Evolutionary conservation across 2,329 filamentous ascomycete genomes (phyloP), one percentile per base, ranked within the genome.

Genomic region (Aspergillus alliaceus): DNA sequence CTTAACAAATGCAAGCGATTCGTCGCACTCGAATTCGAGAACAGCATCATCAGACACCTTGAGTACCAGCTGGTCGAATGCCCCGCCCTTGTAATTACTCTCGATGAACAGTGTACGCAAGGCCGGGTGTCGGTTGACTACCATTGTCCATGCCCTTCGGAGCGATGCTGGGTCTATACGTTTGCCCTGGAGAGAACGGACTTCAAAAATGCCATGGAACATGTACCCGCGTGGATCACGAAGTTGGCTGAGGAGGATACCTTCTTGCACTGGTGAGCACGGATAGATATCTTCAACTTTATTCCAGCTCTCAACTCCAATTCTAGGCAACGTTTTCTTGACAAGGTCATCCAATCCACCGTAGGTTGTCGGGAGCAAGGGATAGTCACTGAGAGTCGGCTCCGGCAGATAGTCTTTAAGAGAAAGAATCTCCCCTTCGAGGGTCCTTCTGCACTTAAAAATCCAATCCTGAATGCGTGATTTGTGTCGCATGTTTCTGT

Each of bases 401-500:
- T 70, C 65, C 1, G 68, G 62, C 3, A 68, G n/a, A 58, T 65
- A 7, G 61, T 69, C 48, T 66, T 59, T 62, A 69, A 67, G 24
- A 9, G 52, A 31, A 40, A 60, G 31, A 63, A 72, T 29, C 34
- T 69, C 56, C 60, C 60, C 52, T 68, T 74, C 69, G 61, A 80
- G 63, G 0, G 69, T 70, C 1, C 67, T 61, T 51, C 72, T 70
- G 59, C 74, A 82, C 40, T 71, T 65, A 1, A 69, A 60, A 3
- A 80, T 71, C 80, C 79, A 82, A 20, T 71, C 57, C 11, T 68
- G 65, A 34, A 83, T 78, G 1, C 69, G 66, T 1, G 67, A 59
- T 55, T 79, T 75, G 56, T 80, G 77, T 12, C 67, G 68, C 77
- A 81, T 82, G 32, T 76, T 64, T 7, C 72, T 66, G 59, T 82